Percentiles rank a stretch among this genome's conserved stretches.
Conservation (phyloP, 2,329 filamentous ascomycete genomes). For the Penicillium crustosum region DNA sequence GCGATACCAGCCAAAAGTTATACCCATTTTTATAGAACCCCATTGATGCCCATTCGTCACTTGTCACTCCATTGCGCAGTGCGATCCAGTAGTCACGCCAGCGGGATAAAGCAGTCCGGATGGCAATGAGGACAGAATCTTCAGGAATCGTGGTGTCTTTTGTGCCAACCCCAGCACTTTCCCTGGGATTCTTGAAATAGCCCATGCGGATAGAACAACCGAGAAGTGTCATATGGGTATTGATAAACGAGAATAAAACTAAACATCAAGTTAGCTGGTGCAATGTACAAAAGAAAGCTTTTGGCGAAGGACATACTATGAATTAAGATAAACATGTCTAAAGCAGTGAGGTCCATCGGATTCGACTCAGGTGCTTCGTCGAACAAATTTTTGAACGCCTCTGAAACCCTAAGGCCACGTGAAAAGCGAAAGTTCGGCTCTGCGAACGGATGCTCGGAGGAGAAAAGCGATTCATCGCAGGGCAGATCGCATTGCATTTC, state of each 20-base stretch:
- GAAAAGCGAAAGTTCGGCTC: conserved; percentile 41
- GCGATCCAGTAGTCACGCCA: conserved; percentile 43
- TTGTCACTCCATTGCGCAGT: conserved; percentile 33
- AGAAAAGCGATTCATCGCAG: conserved; percentile 43
- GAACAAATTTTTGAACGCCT: conserved; percentile 44
- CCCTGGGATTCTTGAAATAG: conserved; percentile 8
- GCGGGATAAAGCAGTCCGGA: conserved; percentile 37
- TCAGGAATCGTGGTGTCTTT: conserved; percentile 26
- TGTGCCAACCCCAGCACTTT: not conserved
- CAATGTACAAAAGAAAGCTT: not conserved
- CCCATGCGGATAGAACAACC: conserved; percentile 29
- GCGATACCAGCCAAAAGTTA: conserved; percentile 46
- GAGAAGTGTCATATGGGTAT: conserved; percentile 42
- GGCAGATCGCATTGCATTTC: conserved; percentile 49
- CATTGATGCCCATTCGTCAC: conserved; percentile 41
- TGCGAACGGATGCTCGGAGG: conserved; percentile 44
- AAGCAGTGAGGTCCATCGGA: conserved; percentile 32
- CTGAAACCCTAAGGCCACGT: conserved; percentile 38
- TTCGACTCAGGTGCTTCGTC: conserved; percentile 23
- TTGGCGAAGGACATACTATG: conserved; percentile 34
- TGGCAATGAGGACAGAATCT: conserved; percentile 31
- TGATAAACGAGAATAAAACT: conserved; percentile 45
- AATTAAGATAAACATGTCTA: conserved; percentile 47
- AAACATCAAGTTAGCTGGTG: not conserved
- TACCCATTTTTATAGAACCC: conserved; percentile 46